Percentiles rank a stretch among this genome's conserved stretches.
phyloP scores from a whole-genome alignment of 805 yeast species.

The Candida loeiensis region DNA sequence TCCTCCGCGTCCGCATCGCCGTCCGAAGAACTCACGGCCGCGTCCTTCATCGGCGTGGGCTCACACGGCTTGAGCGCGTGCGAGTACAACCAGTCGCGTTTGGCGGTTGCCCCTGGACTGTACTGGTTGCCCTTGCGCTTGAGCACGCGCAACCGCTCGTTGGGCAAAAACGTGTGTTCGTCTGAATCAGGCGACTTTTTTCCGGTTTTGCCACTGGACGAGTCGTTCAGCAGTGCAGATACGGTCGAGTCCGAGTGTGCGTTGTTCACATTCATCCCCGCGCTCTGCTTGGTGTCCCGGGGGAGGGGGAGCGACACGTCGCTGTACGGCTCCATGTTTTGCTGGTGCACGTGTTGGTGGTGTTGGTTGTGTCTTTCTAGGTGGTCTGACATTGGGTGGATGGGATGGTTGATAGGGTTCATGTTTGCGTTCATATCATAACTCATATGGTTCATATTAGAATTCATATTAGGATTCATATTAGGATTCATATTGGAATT shows the following conservation, averaged over 20 bases:
- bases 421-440: no score
- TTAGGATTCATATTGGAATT: no score
- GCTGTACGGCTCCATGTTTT: neutral
- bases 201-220: neutral
- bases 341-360: conserved; percentile 3
- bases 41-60: conserved; percentile 8
- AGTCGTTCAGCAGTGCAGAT: neutral
- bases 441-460: no score
- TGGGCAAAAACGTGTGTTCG: conserved; percentile 20
- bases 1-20: conserved; percentile 6
- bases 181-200: conserved; percentile 1
- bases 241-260: conserved; percentile 1
- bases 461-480: no score
- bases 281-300: conserved; percentile 1
- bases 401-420: no score
- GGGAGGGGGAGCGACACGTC: conserved; percentile 3
- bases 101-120: neutral
- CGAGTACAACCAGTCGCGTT: conserved; percentile 13
- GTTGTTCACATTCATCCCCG: conserved; percentile 1
- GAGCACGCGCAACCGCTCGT: conserved; percentile 23
- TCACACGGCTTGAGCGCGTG: conserved; percentile 21
- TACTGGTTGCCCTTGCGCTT: conserved; percentile 17
- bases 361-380: conserved; percentile 1
- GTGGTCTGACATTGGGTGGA: conserved; percentile 5
- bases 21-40: neutral